Percentiles rank a stretch among this genome's conserved stretches.
Evolutionary conservation across 2,329 filamentous ascomycete species (phyloP).

Genomic region (Phaeosphaeria sp.): DNA sequence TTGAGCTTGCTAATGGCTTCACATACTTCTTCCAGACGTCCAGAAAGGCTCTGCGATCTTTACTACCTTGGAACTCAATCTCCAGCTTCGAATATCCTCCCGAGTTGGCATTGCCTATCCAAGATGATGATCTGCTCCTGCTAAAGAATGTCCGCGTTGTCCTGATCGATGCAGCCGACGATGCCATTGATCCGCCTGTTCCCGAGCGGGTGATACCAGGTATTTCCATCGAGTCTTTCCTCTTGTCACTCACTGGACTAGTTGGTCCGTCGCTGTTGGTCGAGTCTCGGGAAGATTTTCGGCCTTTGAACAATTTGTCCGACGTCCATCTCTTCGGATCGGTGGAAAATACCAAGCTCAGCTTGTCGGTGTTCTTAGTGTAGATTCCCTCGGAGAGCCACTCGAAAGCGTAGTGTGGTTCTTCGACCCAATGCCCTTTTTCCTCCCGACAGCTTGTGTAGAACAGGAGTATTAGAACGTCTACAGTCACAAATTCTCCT

Average conservation of each 20-base stretch:
- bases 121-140: conserved; percentile 1
- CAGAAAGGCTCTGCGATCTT: conserved; percentile 35
- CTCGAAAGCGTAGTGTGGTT: conserved; percentile 42
- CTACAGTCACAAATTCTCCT: conserved; percentile 17
- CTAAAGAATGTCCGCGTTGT: conserved; percentile 18
- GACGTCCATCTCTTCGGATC: conserved; percentile 33
- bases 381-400: conserved; percentile 33
- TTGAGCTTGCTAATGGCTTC: conserved; percentile 17
- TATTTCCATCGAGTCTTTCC: conserved; percentile 17
- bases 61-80: conserved; percentile 36
- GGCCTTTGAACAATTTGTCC: conserved; percentile 33
- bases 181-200: conserved; percentile 20
- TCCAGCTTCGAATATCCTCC: conserved; percentile 37
- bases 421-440: conserved; percentile 43
- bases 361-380: conserved; percentile 31
- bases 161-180: conserved; percentile 15
- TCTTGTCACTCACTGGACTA: conserved; percentile 8
- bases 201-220: conserved; percentile 10
- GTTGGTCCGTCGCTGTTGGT: conserved; percentile 5
- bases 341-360: conserved; percentile 37
- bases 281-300: conserved; percentile 21
- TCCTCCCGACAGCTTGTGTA: conserved; percentile 40
- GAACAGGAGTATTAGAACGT: conserved; percentile 37
- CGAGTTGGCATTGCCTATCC: conserved; percentile 26
- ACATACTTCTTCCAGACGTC: conserved; percentile 35